phyloP scores from a whole-genome alignment of 345 rosid species.

The Nasturtium officinale region DNA sequence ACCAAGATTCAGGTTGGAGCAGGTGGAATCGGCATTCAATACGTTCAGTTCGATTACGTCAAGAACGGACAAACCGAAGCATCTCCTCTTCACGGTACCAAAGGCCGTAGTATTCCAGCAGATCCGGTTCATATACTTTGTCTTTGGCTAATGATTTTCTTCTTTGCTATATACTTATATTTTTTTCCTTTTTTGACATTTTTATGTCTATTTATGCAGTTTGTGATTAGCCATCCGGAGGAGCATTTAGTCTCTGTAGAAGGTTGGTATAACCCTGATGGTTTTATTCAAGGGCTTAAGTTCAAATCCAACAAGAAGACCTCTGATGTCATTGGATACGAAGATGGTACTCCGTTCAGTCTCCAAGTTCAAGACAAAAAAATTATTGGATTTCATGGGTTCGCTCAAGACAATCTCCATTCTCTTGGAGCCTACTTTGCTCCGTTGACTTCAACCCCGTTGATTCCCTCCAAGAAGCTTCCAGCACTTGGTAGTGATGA shows the following conservation, averaged over 20 bases:
- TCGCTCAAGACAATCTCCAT: conserved; percentile 5
- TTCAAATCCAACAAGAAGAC: conserved; percentile 17
- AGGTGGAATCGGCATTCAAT: conserved; percentile 28
- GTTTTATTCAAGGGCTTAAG: conserved; percentile 4
- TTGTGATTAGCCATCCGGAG: conserved; percentile 14
- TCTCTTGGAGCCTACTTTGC: conserved; percentile 41
- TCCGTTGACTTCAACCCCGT: conserved; percentile 11
- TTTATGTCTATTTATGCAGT: not conserved
- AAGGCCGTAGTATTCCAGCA: conserved; percentile 12
- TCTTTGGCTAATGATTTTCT: not conserved
- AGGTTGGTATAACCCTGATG: not conserved
- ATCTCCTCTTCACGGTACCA: conserved; percentile 7
- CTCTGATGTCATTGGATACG: conserved; percentile 15
- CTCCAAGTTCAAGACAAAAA: conserved; percentile 6
- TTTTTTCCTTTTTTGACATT: not conserved
- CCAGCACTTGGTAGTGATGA: conserved; percentile 30
- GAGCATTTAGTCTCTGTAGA: conserved; percentile 17
- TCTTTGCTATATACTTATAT: not conserved
- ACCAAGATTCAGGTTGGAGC: conserved; percentile 32
- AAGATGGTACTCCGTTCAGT: not conserved
- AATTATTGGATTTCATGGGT: conserved; percentile 25
- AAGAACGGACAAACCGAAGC: conserved; percentile 7
- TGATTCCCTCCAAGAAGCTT: conserved; percentile 10
- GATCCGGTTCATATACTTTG: conserved; percentile 6
- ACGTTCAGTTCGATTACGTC: conserved; percentile 5